Evolutionary conservation across 345 rosid genomes (phyloP), one percentile per base, ranked within the genome.

Genomic region (Linum lewisii): DNA sequence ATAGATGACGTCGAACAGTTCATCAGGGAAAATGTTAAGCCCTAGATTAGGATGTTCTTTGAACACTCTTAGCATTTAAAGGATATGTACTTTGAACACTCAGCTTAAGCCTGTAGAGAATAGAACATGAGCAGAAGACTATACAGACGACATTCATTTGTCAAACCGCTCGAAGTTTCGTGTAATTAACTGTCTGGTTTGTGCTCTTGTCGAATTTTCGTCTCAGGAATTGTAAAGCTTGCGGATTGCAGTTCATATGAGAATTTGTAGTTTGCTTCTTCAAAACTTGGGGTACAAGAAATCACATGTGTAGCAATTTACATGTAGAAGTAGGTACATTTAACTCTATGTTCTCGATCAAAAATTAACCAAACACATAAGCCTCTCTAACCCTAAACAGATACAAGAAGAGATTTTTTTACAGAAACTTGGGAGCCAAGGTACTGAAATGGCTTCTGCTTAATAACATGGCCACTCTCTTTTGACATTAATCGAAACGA

Each of bases 11-110:
- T 88, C 51, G 93, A 84, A 58, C 80, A 66, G 71, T 88, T 88
- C 60, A 86, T 92, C 59, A 73, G 89, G 64, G 91, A 85, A 61
- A 71, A 75, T 61, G 89, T 84, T 38, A 88, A 81, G 71, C 78
- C 87, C 42, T 92, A 79, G 70, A n/a, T 18, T 14, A 34, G 54
- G 57, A 51, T 66, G 54, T 60, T 53, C 86, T 66, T 95, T 88
- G 80, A 11, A 42, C 47, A 42, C 1, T 42, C 47, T 1, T 42
- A 16, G 16, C 4, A n/a, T 11, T 11, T 1, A 6, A 23, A 54
- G 5, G 26, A 23, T 21, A 8, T 13, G 26, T 13, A 23, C 26
- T 54, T 54, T 22, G 57, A 21, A 21, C 34, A 29, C 34, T 29
- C 34, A 8, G 34, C 34, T 29, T 29, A 29, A 29, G 34, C 34